These are phyloP conservation scores for Yamadazyma trypodendri DNA, from an alignment of 1,139 yeast genomes.

Conservation along the genomic window DNA sequence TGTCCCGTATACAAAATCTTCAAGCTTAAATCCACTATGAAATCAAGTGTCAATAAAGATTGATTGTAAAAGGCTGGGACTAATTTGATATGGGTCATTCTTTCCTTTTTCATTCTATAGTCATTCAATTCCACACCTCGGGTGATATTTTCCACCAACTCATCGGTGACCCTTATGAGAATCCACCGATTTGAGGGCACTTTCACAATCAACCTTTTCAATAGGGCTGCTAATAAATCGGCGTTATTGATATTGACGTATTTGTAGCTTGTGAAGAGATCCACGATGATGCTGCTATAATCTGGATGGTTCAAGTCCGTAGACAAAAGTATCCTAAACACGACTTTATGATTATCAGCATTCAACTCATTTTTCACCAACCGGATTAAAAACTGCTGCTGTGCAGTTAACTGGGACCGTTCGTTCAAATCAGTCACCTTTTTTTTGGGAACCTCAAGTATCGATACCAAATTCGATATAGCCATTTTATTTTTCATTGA, in stretches of 20 bases:
- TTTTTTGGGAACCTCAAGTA: slow-evolving; percentile 58
- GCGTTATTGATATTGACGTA: slow-evolving; percentile 59
- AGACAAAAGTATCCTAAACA: slow-evolving; percentile 41
- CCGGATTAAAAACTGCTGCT: slow-evolving; percentile 50
- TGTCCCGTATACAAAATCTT: slow-evolving; percentile 68
- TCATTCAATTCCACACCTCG: slow-evolving; percentile 68
- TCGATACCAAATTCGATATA: slow-evolving; percentile 56
- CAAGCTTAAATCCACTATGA: slow-evolving; percentile 56
- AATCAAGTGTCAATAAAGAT: slow-evolving; percentile 46
- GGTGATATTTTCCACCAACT: slow-evolving; percentile 60
- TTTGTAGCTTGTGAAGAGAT: slow-evolving; percentile 62
- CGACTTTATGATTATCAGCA: slow-evolving; percentile 28
- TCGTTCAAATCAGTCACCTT: slow-evolving; percentile 17
- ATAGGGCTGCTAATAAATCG: slow-evolving; percentile 48
- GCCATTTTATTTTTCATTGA: slow-evolving; percentile 58
- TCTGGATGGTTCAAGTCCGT: slow-evolving; percentile 50
- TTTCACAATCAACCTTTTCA: slow-evolving; percentile 40
- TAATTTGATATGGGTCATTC: slow-evolving; percentile 63
- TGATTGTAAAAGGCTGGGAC: slow-evolving; percentile 57
- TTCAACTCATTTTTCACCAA: slow-evolving; percentile 54
- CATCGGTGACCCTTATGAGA: slow-evolving; percentile 54
- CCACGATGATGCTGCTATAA: slow-evolving; percentile 40
- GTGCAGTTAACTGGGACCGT: slow-evolving; percentile 25
- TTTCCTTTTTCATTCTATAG: slow-evolving; percentile 55
- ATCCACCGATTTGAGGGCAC: slow-evolving; percentile 29